phyloP scores from a whole-genome alignment of 140 eudicot genomes.

The Cichorium intybus region DNA sequence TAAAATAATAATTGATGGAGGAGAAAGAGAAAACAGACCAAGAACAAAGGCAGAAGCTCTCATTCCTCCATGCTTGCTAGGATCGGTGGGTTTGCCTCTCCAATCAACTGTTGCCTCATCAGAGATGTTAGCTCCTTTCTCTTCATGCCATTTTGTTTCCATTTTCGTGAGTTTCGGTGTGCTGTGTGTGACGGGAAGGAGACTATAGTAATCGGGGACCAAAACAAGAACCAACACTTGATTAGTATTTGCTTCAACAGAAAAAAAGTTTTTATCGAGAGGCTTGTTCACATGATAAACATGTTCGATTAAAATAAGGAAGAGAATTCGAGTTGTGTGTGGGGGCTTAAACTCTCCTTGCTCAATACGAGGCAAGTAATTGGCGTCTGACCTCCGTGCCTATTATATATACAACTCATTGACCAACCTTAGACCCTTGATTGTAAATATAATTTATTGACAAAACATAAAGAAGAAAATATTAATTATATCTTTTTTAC shows the following conservation, averaged over 20 bases:
- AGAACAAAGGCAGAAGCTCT: slow-evolving; percentile 72
- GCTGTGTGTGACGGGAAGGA: not conserved
- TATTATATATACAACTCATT: not conserved
- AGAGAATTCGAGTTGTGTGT: not conserved
- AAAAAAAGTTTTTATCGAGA: not conserved
- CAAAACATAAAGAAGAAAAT: too few species aligned
- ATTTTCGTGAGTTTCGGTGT: not conserved
- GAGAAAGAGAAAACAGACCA: slow-evolving; percentile 37
- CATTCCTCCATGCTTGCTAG: slow-evolving; percentile 72
- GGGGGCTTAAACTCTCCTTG: not conserved
- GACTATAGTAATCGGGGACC: not conserved
- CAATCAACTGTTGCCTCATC: slow-evolving; percentile 41
- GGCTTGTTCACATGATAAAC: not conserved
- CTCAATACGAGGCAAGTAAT: not conserved
- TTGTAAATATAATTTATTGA: not conserved
- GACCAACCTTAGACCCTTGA: not conserved
- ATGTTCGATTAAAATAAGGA: not conserved
- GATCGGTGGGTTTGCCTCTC: slow-evolving; percentile 72
- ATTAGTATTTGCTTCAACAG: not conserved
- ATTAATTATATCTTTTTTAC: too few species aligned
- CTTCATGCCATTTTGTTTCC: not conserved
- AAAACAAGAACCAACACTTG: not conserved
- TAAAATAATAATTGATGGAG: not conserved
- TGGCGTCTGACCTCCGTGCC: not conserved
- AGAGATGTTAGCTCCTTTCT: not conserved